phyloP scores from a whole-genome alignment of 163 green algal genomes.

The Coccomyxa subellipsoidea region DNA sequence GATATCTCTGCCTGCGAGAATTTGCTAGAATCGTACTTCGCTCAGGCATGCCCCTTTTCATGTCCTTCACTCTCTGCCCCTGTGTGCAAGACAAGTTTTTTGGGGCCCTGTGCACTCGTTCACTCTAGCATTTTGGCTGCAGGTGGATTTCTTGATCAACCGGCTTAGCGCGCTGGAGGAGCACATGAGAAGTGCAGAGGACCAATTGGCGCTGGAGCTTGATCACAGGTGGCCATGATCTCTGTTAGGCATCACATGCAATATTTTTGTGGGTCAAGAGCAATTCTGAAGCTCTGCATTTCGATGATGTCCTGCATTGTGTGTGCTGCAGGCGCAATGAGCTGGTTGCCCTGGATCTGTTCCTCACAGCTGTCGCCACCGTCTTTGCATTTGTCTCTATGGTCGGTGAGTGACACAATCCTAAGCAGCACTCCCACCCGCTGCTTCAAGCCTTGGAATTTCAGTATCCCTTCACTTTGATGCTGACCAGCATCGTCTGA shows the following conservation, averaged over 20 bases:
- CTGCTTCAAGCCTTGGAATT: too few species aligned
- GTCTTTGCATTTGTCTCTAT: slow-evolving; percentile 29
- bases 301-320: background rate
- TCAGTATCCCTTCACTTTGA: too few species aligned
- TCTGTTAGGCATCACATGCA: background rate
- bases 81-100: too few species aligned
- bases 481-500: too few species aligned
- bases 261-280: background rate
- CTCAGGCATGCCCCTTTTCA: slow-evolving; percentile 13
- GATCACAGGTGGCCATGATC: slow-evolving; percentile 24
- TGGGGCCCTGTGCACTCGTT: too few species aligned
- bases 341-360: slow-evolving; percentile 35
- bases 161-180: slow-evolving; percentile 12
- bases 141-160: slow-evolving; percentile 32
- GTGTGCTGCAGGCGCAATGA: slow-evolving; percentile 35
- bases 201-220: slow-evolving; percentile 40
- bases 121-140: too few species aligned
- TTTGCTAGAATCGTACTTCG: slow-evolving; percentile 44
- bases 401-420: slow-evolving; percentile 27
- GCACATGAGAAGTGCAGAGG: slow-evolving; percentile 23
- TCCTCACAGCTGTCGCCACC: slow-evolving; percentile 25
- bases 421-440: too few species aligned
- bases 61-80: too few species aligned
- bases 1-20: slow-evolving; percentile 35
- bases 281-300: background rate